Conservation (phyloP, 1,284 basidiomycete genomes). For the Volvariella volvacea region DNA sequence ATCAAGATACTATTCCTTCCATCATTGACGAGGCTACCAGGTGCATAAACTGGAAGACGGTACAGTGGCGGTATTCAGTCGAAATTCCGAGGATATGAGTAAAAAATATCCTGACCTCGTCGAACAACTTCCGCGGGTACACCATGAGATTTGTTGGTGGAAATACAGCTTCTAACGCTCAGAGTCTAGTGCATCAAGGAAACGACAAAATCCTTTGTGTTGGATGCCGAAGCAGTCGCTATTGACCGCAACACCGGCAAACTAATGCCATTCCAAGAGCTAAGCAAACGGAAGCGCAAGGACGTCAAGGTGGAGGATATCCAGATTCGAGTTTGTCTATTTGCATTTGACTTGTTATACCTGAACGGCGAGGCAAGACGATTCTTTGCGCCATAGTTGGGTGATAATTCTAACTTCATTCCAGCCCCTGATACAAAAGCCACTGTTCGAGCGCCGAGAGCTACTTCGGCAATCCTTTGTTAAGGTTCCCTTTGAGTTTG, state of each 20-base stretch:
- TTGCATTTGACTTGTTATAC: slow-evolving; percentile 93
- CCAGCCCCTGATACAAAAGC: slow-evolving; percentile 61
- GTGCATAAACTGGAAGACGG: slow-evolving; percentile 82
- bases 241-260: slow-evolving; percentile 82
- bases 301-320: slow-evolving; percentile 97
- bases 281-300: slow-evolving; percentile 93
- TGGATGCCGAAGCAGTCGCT: slow-evolving; percentile 96
- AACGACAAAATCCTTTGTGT: slow-evolving; percentile 79
- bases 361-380: slow-evolving; percentile 83
- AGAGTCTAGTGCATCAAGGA: slow-evolving; percentile 72
- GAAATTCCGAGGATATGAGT: slow-evolving; percentile 99
- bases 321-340: slow-evolving; percentile 91
- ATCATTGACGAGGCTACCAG: slow-evolving; percentile 23
- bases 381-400: neutral
- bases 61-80: slow-evolving; percentile 83
- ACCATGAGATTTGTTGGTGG: too few relatives aligned
- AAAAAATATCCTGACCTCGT: slow-evolving; percentile 98
- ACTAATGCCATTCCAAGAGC: slow-evolving; percentile 95
- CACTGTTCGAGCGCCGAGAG: slow-evolving; percentile 69
- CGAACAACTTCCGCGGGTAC: slow-evolving; percentile 82
- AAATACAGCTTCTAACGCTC: slow-evolving; percentile 1
- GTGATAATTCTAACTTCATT: slow-evolving; percentile 6
- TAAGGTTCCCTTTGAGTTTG: slow-evolving; percentile 84
- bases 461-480: slow-evolving; percentile 79
- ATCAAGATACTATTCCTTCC: neutral